These are phyloP conservation scores for Fusarium anthophilum DNA, from an alignment of 2,329 filamentous ascomycete species.

Conservation along the genomic window DNA sequence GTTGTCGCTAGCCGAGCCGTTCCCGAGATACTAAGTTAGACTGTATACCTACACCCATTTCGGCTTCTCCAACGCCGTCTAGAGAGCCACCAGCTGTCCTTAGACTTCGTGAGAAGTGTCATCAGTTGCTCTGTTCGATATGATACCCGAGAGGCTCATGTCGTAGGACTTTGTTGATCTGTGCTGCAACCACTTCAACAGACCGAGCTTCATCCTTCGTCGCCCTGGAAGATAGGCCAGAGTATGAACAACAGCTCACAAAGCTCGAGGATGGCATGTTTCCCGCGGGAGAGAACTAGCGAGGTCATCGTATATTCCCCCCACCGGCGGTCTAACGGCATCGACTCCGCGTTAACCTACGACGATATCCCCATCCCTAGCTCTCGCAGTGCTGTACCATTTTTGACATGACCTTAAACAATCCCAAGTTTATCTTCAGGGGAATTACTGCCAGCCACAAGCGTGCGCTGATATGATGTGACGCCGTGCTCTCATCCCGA, in stretches of 20 bases:
- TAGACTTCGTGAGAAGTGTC: background rate
- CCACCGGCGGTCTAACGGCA: constrained; percentile 33
- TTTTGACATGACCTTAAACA: constrained; percentile 52
- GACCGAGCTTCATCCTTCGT: constrained; percentile 62
- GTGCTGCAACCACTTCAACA: constrained; percentile 60
- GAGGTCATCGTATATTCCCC: constrained; percentile 40
- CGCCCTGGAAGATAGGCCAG: constrained; percentile 66
- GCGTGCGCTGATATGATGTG: constrained; percentile 55
- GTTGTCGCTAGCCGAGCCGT: constrained; percentile 59
- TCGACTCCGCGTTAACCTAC: constrained; percentile 50
- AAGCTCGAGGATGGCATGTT: constrained; percentile 35
- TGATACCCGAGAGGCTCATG: constrained; percentile 47
- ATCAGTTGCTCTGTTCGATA: background rate
- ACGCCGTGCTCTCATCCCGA: constrained; percentile 36
- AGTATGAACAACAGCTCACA: constrained; percentile 55
- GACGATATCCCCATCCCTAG: constrained; percentile 56
- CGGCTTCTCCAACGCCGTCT: constrained; percentile 50
- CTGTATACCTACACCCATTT: constrained; percentile 58
- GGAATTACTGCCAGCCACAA: constrained; percentile 43
- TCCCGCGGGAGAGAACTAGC: constrained; percentile 38
- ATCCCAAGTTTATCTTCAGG: constrained; percentile 37
- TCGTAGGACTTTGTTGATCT: constrained; percentile 48
- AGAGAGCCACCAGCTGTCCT: background rate
- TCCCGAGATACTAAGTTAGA: constrained; percentile 58
- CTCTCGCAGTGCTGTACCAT: constrained; percentile 39